A percentile compares a stretch with the other conserved stretches of the same genome.
phyloP scores from a whole-genome alignment of 208 protist genomes.

The Leishmania tropica region DNA sequence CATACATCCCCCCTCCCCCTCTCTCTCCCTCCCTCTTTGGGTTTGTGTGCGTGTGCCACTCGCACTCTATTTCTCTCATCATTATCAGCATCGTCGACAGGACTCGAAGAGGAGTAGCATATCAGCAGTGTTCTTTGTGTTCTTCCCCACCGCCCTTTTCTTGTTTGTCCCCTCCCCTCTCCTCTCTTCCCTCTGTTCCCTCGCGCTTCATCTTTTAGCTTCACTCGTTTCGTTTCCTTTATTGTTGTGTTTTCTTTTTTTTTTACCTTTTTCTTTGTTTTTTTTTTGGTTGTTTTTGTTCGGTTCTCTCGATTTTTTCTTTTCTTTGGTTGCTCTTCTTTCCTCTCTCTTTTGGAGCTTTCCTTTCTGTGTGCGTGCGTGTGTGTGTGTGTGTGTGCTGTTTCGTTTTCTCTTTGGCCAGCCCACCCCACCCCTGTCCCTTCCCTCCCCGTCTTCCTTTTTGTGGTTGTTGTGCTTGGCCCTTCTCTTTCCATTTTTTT shows the following conservation, averaged over 20 bases:
- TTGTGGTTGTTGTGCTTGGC: not conserved
- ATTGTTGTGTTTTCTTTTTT: too few relatives aligned
- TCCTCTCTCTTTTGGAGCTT: not conserved
- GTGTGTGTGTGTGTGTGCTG: not conserved
- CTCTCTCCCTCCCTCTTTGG: not conserved
- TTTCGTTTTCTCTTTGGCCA: not conserved
- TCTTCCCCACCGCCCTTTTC: not conserved
- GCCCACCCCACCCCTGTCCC: not conserved
- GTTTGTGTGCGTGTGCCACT: not conserved
- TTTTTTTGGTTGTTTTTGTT: fast-evolving
- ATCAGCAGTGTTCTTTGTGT: not conserved
- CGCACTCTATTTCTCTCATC: not conserved
- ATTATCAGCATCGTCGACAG: not conserved
- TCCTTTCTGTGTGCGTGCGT: not conserved
- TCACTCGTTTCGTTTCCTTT: not conserved
- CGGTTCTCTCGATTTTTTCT: too few relatives aligned
- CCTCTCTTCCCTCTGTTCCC: too few relatives aligned
- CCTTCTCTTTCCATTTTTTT: not conserved
- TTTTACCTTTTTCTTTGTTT: not conserved
- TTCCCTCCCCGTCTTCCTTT: not conserved
- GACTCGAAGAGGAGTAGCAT: not conserved
- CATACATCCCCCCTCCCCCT: not conserved
- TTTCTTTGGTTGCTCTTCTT: not conserved
- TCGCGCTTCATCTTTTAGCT: not conserved
- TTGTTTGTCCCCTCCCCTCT: too few relatives aligned